Percentiles rank a stretch among this genome's conserved stretches.
phyloP scores from a whole-genome alignment of 345 rosid species.

The Laguncularia racemosa region DNA sequence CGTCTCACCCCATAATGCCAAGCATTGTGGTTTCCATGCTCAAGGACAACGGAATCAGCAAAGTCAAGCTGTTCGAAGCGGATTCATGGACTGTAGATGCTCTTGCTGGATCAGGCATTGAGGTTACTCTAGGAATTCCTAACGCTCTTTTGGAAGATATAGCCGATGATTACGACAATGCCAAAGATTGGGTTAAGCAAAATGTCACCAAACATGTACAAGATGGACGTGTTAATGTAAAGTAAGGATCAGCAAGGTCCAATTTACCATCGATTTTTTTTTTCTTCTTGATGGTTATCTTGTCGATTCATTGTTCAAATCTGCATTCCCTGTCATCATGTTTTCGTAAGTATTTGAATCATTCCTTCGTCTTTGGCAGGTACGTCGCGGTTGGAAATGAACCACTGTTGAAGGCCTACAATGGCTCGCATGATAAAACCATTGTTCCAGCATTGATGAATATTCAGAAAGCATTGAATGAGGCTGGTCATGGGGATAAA shows the following conservation, averaged over 20 bases:
- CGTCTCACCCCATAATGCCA: conserved; percentile 58
- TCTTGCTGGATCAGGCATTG: conserved; percentile 45
- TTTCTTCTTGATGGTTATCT: neutral
- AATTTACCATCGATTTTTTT: neutral
- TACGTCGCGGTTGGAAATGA: conserved; percentile 90
- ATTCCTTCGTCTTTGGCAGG: conserved; percentile 18
- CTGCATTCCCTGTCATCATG: neutral
- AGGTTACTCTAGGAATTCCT: conserved; percentile 83
- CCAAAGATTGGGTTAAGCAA: conserved; percentile 68
- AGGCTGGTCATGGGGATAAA: conserved; percentile 40
- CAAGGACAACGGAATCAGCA: conserved; percentile 57
- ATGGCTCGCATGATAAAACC: conserved; percentile 31
- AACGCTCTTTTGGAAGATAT: conserved; percentile 38
- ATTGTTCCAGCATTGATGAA: conserved; percentile 60
- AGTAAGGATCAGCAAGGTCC: conserved; percentile 19
- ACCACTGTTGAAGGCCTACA: conserved; percentile 66
- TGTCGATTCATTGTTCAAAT: neutral
- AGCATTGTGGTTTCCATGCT: conserved; percentile 51
- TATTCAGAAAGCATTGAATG: conserved; percentile 59
- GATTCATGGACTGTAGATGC: conserved; percentile 47
- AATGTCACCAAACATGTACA: conserved; percentile 45
- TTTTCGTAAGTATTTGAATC: no score
- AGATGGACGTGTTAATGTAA: conserved; percentile 51
- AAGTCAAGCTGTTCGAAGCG: conserved; percentile 75
- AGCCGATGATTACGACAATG: conserved; percentile 25